Evolutionary conservation across 352 stramenopile genomes (phyloP), one percentile per base, ranked within the genome.

Genomic region (Elongisporangium senticosum): DNA sequence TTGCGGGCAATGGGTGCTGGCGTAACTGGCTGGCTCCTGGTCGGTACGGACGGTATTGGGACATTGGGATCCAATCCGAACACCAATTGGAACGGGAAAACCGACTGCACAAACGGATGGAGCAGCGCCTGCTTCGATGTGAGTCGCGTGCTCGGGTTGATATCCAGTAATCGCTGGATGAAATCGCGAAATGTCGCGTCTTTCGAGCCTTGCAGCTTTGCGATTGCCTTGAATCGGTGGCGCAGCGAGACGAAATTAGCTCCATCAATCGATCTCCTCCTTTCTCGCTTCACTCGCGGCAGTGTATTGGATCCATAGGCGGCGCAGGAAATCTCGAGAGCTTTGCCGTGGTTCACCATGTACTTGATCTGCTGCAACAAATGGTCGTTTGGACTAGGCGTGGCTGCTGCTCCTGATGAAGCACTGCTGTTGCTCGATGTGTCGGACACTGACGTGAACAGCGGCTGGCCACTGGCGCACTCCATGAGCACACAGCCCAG

Each of bases 401-500:
- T 52, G 13, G 23, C 53, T 65, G 17, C 53, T 65, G 17, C 40
- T 51, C 33, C 59, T 43, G 37, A 61, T 17, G 33, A 17, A 14
- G 33, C 1, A 43, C 56, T 23, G 15, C 22, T 14, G 48, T 58
- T 28, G 69, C 51, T 17, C 10, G n/a, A 55, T 19, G 23, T 51
- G 15, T 50, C 57, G 14, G 19, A 19, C 24, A 11, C 53, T 49
- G 49, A 56, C 10, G 67, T 79, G 61, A 92, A 87, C 2, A 90
- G 60, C n/a, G 79, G 79, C 54, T 64, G 57, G 1, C 83, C 79
- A 1, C 69, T 77, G 4, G 73, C 68, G 20, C 79, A 89, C 58
- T 92, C 83, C 7, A 90, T 48, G 11, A 92, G 52, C 13, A 92
- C 65, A 58, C 83, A 92, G 7, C 83, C 83, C 24, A 92, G 67